Evolutionary conservation across 2,329 filamentous ascomycete species (phyloP).

Genomic region (Epichloe glyceriae): DNA sequence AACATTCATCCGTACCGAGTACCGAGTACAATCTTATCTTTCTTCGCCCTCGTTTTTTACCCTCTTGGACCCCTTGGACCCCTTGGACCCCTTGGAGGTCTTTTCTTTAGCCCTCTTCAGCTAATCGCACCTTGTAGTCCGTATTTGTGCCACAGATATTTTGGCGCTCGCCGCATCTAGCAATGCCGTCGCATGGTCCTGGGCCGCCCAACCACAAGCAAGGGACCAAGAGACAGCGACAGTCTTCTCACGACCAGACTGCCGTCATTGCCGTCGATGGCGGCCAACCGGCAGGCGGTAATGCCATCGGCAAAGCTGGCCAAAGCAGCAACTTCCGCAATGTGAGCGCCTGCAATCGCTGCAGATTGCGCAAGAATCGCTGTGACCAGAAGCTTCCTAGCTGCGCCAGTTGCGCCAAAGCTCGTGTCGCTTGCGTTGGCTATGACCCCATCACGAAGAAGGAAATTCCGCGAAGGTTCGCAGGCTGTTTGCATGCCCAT

Average conservation of each 20-base stretch:
- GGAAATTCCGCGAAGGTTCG: constrained; percentile 83
- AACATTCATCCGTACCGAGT: too few species aligned
- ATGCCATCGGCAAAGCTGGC: constrained; percentile 28
- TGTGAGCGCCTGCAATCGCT: constrained; percentile 90
- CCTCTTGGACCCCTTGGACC: too few species aligned
- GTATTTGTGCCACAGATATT: not conserved
- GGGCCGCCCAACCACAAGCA: constrained; percentile 38
- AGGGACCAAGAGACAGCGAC: constrained; percentile 41
- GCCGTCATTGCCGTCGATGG: not conserved
- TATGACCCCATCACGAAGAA: constrained; percentile 95
- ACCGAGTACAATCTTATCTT: too few species aligned
- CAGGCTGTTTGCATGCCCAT: constrained; percentile 27
- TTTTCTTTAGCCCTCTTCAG: not conserved
- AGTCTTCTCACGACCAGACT: constrained; percentile 34
- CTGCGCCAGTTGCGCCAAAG: constrained; percentile 87
- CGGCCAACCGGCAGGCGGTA: not conserved
- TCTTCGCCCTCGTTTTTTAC: too few species aligned
- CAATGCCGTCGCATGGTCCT: constrained; percentile 33
- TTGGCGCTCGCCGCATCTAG: too few species aligned
- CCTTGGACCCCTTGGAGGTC: too few species aligned
- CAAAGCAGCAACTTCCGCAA: constrained; percentile 64
- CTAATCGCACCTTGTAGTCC: not conserved
- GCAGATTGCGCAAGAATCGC: constrained; percentile 80
- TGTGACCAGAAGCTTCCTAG: constrained; percentile 89
- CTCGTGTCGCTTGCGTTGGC: constrained; percentile 79